Evolutionary conservation across 78 protist species (phyloP).

Genomic region (Dictyostelium firmibasis): DNA sequence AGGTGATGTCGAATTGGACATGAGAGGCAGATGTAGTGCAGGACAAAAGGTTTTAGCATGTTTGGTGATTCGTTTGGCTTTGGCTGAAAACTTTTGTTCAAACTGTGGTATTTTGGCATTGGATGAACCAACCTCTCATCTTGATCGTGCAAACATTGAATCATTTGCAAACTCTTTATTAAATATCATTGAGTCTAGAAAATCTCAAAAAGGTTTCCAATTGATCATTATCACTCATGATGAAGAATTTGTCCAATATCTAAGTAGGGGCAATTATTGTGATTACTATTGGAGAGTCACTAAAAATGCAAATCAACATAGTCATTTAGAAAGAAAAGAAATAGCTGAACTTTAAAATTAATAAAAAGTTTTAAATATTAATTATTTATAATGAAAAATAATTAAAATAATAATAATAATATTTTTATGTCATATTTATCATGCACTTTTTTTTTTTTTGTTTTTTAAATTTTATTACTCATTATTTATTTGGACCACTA

Average conservation of each 20-base stretch:
- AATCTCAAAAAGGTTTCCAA: conserved; percentile 94
- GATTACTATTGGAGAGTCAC: conserved; percentile 83
- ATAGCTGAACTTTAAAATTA: conserved; percentile 36
- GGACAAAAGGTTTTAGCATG: conserved; percentile 99
- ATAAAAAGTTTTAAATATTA: neutral
- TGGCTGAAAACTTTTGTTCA: conserved; percentile 98
- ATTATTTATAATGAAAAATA: neutral
- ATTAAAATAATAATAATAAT: too few species aligned
- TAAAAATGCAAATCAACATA: conserved; percentile 55
- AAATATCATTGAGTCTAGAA: conserved; percentile 83
- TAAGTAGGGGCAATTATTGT: conserved; percentile 65
- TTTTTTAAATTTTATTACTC: too few species aligned
- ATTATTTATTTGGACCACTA: conserved; percentile 9
- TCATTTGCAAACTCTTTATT: conserved; percentile 89
- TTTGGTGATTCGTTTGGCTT: conserved; percentile 98
- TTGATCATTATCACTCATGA: conserved; percentile 99
- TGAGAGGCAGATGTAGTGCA: conserved; percentile 99
- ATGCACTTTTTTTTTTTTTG: neutral
- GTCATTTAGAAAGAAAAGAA: conserved; percentile 48
- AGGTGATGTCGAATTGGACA: conserved; percentile 92
- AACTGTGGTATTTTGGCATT: conserved; percentile 99
- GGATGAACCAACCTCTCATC: conserved; percentile 99
- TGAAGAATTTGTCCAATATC: conserved; percentile 92
- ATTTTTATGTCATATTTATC: neutral
- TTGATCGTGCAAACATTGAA: conserved; percentile 95